Evolutionary conservation across 345 rosid genomes (phyloP).

Genomic region (Hypericum androsaemum): DNA sequence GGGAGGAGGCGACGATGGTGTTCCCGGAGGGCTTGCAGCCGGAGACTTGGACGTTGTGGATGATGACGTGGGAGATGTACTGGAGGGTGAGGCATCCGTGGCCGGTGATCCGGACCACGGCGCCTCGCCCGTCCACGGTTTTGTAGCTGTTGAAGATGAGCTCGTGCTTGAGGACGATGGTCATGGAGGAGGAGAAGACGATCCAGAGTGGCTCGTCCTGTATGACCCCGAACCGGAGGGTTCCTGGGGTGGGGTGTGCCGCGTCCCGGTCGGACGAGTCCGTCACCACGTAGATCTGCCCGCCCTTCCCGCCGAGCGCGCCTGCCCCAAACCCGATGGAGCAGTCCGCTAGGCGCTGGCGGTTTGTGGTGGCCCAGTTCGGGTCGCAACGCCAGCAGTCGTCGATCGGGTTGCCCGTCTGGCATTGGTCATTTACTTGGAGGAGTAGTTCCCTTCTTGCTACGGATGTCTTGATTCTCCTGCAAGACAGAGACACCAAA

Average conservation of each 20-base stretch:
- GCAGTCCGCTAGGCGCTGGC: slow-evolving; percentile 70
- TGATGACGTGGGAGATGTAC: slow-evolving; percentile 60
- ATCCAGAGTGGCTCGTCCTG: slow-evolving; percentile 88
- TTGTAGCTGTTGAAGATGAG: slow-evolving; percentile 76
- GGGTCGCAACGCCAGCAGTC: slow-evolving; percentile 85
- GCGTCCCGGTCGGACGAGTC: slow-evolving; percentile 82
- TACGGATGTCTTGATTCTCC: slow-evolving; percentile 29
- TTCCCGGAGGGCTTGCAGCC: slow-evolving; percentile 84
- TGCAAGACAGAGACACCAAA: slow-evolving; percentile 7
- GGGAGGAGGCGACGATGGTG: slow-evolving; percentile 54
- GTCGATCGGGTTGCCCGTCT: slow-evolving; percentile 72
- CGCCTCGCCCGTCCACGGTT: slow-evolving; percentile 87
- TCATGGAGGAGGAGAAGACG: slow-evolving; percentile 56
- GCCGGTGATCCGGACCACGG: slow-evolving; percentile 53
- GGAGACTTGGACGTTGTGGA: slow-evolving; percentile 73
- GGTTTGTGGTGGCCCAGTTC: slow-evolving; percentile 47
- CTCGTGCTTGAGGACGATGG: slow-evolving; percentile 67
- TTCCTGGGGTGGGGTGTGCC: slow-evolving; percentile 76
- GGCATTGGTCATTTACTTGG: slow-evolving; percentile 24
- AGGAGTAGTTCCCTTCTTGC: slow-evolving; percentile 16
- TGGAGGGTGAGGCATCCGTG: slow-evolving; percentile 79
- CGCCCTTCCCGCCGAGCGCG: slow-evolving; percentile 70
- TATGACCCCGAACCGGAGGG: slow-evolving; percentile 79
- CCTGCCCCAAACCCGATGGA: slow-evolving; percentile 67
- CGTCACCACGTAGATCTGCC: slow-evolving; percentile 71